Evolutionary conservation across 257 asterid genomes (phyloP), one percentile per base, ranked within the genome.

Genomic region (Osmanthus fragrans): DNA sequence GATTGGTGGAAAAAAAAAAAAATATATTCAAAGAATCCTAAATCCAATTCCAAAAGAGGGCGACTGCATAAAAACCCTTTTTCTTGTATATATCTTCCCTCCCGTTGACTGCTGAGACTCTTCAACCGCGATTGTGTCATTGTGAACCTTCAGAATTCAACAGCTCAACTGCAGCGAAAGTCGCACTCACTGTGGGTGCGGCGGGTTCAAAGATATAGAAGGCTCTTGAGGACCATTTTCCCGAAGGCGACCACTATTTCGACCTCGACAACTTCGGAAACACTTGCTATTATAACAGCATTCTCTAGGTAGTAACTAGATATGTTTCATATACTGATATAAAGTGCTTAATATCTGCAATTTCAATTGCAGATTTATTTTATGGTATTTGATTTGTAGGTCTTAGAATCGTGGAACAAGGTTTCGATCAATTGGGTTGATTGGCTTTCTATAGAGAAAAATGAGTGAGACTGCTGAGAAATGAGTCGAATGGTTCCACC

Each of bases 231-330:
- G 93, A 90, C 80, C 93, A 89, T 32, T 90, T 90, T 32, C 93
- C 93, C 23, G 96, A 90, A 75, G 96, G 96, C 40, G 93, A 90
- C 66, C 83, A 92, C 15, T 90, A 90, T 76, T 89, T 90, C 63
- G 93, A 93, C 25, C 82, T 90, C 76, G 93, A 90, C 85, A 90
- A 90, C 84, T 90, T 87, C 77, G 96, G 96, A 34, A 90, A 90
- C 73, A 90, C 93, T 70, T 89, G 93, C 73, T 90, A 90, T 56
- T 89, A 92, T 82, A 89, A 90, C 82, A 87, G 92, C 88, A 92
- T 90, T 19, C 84, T 90, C 23, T 90, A 87, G 90, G 94, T 89
- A 45, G 34, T 2, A 32, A 60, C 51, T 29, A 27, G 34, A 10
- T 40, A 40, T 70, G 18, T 25, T 45, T 45, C 0, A 12, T 45